Conservation (phyloP, 768 basidiomycete species). For the Psilocybe cubensis region DNA sequence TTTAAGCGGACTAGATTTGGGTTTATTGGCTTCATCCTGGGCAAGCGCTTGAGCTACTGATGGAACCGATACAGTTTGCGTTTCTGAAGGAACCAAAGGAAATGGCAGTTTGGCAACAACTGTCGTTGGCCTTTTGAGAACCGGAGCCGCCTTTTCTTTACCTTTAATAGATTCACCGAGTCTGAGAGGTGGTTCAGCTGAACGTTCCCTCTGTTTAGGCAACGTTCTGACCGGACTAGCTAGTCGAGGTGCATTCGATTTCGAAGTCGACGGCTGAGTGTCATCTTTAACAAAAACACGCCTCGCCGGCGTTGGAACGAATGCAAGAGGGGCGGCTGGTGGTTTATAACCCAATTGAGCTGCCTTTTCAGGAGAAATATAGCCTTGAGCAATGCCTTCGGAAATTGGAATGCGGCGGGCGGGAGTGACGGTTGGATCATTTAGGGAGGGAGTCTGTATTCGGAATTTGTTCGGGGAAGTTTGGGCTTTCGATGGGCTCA, state of each 20-base stretch:
- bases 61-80: slow-evolving; percentile 3
- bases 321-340: slow-evolving; percentile 18
- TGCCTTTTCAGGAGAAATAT: slow-evolving; percentile 51
- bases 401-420: slow-evolving; percentile 66
- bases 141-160: slow-evolving; percentile 21
- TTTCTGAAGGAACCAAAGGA: slow-evolving; percentile 30
- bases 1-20: slow-evolving; percentile 34
- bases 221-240: slow-evolving; percentile 18
- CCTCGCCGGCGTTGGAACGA: slow-evolving; percentile 26
- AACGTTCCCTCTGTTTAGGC: slow-evolving; percentile 12
- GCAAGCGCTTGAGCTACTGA: background rate
- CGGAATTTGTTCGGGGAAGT: slow-evolving; percentile 34
- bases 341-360: slow-evolving; percentile 34
- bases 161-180: slow-evolving; percentile 18
- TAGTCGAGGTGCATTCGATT: slow-evolving; percentile 9
- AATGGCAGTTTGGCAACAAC: slow-evolving; percentile 34
- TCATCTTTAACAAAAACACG: slow-evolving; percentile 26
- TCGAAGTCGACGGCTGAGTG: slow-evolving; percentile 21
- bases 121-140: slow-evolving; percentile 6
- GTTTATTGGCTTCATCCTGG: slow-evolving; percentile 6
- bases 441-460: slow-evolving; percentile 27
- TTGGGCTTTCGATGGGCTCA: slow-evolving; percentile 29
- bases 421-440: slow-evolving; percentile 56
- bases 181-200: slow-evolving; percentile 12
- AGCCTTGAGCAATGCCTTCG: slow-evolving; percentile 52